phyloP scores from a whole-genome alignment of 2,329 filamentous ascomycete genomes.

The Aspergillus vadensis region DNA sequence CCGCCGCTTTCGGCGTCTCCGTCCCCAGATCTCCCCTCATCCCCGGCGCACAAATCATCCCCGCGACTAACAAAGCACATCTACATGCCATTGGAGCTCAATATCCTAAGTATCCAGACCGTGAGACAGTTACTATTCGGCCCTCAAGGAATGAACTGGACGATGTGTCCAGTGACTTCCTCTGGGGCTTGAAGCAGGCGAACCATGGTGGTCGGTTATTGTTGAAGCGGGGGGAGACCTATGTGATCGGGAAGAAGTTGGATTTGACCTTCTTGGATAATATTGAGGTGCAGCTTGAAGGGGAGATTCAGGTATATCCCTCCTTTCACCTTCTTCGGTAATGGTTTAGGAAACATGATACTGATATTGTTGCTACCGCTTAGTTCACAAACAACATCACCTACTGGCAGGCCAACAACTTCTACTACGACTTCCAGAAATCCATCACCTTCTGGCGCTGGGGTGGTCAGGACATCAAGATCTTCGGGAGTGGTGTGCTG shows the following conservation, averaged over 20 bases:
- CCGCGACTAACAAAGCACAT: conserved; percentile 21
- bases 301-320: conserved; percentile 51
- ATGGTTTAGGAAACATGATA: too few relatives aligned
- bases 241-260: conserved; percentile 61
- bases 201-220: conserved; percentile 62
- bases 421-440: conserved; percentile 55
- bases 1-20: too few relatives aligned
- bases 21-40: conserved; percentile 11
- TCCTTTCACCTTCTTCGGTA: neutral
- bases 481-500: conserved; percentile 59
- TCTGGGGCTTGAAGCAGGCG: conserved; percentile 56
- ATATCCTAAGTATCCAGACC: conserved; percentile 32
- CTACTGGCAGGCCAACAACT: conserved; percentile 55
- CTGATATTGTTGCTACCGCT: too few relatives aligned
- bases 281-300: conserved; percentile 61
- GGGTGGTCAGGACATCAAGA: conserved; percentile 63
- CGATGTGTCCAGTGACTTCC: conserved; percentile 59
- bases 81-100: conserved; percentile 28
- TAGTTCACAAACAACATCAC: conserved; percentile 51
- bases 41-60: conserved; percentile 29
- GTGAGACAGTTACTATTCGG: conserved; percentile 55
- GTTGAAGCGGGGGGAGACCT: conserved; percentile 56
- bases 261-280: conserved; percentile 61
- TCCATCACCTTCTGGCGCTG: conserved; percentile 66
- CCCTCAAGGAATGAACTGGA: conserved; percentile 57